These are phyloP conservation scores for Garcia nutans DNA, from an alignment of 345 rosid genomes.

Conservation along the genomic window DNA sequence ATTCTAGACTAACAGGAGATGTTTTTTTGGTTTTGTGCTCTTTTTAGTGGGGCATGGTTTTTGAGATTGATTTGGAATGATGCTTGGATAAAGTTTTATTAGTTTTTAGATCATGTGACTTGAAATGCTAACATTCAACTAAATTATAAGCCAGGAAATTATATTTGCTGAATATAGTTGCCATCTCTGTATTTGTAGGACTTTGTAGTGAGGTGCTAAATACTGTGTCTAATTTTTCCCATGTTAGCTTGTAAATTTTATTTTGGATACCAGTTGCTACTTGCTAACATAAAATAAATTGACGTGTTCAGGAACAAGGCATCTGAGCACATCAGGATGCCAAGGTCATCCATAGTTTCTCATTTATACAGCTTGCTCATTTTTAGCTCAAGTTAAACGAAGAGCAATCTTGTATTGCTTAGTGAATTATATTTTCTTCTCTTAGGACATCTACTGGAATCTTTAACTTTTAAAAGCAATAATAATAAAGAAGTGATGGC, in stretches of 20 bases:
- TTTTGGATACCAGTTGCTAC: neutral
- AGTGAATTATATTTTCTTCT: neutral
- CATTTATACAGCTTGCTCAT: neutral
- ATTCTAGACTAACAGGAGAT: neutral
- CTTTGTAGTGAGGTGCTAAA: neutral
- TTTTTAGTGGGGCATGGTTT: neutral
- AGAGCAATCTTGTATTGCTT: neutral
- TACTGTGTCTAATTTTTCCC: neutral
- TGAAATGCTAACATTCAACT: neutral
- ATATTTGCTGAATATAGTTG: neutral
- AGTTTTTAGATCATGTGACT: neutral
- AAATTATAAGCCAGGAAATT: neutral
- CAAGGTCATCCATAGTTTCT: neutral
- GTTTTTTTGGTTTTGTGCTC: neutral
- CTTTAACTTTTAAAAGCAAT: neutral
- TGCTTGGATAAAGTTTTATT: neutral
- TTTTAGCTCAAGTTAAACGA: neutral
- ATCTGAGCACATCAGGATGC: neutral
- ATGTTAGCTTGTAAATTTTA: neutral
- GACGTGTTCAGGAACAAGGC: neutral
- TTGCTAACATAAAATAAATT: neutral
- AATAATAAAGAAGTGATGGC: slow-evolving; percentile 14
- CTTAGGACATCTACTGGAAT: slow-evolving; percentile 3
- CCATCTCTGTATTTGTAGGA: neutral
- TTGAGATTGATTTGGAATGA: neutral